Evolutionary conservation across 257 asterid species (phyloP), one percentile per base, ranked within the genome.

Genomic region (Solanum habrochaites): DNA sequence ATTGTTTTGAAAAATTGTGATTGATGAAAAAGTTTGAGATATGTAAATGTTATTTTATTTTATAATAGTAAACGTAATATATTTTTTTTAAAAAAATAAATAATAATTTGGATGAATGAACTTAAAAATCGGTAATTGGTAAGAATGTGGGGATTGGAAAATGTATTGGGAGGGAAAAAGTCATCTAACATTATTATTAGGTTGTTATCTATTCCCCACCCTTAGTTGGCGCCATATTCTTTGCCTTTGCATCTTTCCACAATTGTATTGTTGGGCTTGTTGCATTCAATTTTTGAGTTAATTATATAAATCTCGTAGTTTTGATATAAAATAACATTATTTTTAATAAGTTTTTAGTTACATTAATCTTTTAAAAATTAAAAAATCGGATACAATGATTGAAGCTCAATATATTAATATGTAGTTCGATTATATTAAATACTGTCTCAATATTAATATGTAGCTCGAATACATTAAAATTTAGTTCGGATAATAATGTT

Each of bases 171-270:
- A 43, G 23, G 35, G 45, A 56, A 75, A 32, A 25, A n/a, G 70
- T 62, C 70, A 62, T 31, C 0, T 62, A 62, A n/a, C 70, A 32
- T n/a, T 62, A n/a, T 62, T 62, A 52, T 52, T 16, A 52, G 66
- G 25, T 20, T 20, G 66, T 58, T 58, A 58, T 0, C 25, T 58
- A 20, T 58, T 20, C 66, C 23, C 66, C 21, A 58, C 11, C 66
- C 70, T 62, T 60, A 21, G 29, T 9, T 60, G 29, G 69, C 69
- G 69, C 69, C 69, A 60, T 23, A 60, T 90, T 87, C 35, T 29
- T 23, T 81, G 87, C 72, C 13, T 73, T 58, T 1, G 60, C 4
- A 83, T 90, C 66, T 62, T 52, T 39, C 92, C 88, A 84, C 92
- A 89, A n/a, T 39, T 74, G 21, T 23, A 5, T 40, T 75, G 4